Percentiles rank a stretch among this genome's conserved stretches.
Evolutionary conservation across 495 filamentous ascomycete genomes (phyloP).

Genomic region (Neurospora sp.): DNA sequence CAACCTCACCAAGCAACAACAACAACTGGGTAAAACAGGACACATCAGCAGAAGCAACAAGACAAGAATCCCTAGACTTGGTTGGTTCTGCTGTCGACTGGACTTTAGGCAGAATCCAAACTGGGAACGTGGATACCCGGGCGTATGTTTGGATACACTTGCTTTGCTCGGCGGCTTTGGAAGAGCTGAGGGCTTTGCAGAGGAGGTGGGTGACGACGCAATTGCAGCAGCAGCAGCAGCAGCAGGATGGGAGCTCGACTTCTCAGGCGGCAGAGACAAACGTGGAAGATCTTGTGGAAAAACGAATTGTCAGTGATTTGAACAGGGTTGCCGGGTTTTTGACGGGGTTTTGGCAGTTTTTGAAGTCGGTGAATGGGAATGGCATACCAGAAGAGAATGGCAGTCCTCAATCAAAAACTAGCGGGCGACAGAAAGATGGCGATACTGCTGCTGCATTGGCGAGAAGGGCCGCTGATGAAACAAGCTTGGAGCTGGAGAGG

Average conservation of each 20-base stretch:
- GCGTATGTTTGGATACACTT: background rate
- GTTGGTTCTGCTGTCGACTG: background rate
- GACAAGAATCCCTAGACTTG: background rate
- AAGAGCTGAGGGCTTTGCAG: background rate
- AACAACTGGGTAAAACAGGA: background rate
- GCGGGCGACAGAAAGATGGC: background rate
- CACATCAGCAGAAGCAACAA: background rate
- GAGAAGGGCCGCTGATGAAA: background rate
- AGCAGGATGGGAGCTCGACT: background rate
- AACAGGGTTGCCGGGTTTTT: background rate
- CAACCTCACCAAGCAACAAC: background rate
- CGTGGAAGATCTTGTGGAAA: conserved; percentile 15
- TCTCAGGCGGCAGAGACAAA: background rate
- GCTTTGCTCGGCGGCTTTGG: background rate
- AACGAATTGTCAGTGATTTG: conserved; percentile 14
- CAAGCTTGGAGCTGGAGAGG: background rate
- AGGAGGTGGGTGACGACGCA: background rate
- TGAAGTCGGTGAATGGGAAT: conserved; percentile 11
- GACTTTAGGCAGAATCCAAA: background rate
- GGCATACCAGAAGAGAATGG: background rate
- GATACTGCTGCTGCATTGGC: background rate
- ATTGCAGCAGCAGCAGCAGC: background rate
- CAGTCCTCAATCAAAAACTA: too few relatives aligned
- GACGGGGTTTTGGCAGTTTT: background rate
- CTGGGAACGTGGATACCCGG: background rate